These are phyloP conservation scores for Smallanthus sonchifolius DNA, from an alignment of 129 eudicot species.

Conservation along the genomic window DNA sequence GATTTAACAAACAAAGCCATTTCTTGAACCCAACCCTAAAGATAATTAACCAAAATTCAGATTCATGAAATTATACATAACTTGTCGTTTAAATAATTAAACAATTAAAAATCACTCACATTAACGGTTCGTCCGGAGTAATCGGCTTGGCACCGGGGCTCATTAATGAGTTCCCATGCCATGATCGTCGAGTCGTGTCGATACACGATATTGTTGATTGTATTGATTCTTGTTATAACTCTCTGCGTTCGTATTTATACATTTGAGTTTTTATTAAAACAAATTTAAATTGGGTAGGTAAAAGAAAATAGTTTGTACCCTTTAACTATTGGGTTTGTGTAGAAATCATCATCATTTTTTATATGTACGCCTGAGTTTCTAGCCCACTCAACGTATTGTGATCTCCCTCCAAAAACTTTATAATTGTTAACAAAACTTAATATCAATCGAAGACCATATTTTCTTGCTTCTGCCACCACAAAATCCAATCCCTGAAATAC, in stretches of 20 bases:
- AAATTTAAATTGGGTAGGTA: neutral
- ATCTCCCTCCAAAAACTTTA: constrained; percentile 60
- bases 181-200: constrained; percentile 56
- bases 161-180: constrained; percentile 81
- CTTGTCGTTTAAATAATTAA: neutral
- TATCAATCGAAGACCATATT: constrained; percentile 44
- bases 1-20: constrained; percentile 67
- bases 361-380: constrained; percentile 42
- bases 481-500: constrained; percentile 79
- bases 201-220: constrained; percentile 41
- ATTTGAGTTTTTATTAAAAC: neutral
- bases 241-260: constrained; percentile 24
- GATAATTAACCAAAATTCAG: neutral
- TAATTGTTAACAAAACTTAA: constrained; percentile 58
- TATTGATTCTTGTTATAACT: constrained; percentile 47
- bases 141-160: constrained; percentile 57
- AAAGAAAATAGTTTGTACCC: neutral
- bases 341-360: constrained; percentile 44
- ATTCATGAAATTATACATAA: neutral
- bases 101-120: constrained; percentile 10
- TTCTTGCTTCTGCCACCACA: constrained; percentile 63
- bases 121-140: constrained; percentile 49
- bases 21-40: constrained; percentile 73
- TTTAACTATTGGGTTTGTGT: constrained; percentile 41
- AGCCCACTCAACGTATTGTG: constrained; percentile 71